phyloP scores from a whole-genome alignment of 805 yeast genomes.

The Nakazawaea ernobii region DNA sequence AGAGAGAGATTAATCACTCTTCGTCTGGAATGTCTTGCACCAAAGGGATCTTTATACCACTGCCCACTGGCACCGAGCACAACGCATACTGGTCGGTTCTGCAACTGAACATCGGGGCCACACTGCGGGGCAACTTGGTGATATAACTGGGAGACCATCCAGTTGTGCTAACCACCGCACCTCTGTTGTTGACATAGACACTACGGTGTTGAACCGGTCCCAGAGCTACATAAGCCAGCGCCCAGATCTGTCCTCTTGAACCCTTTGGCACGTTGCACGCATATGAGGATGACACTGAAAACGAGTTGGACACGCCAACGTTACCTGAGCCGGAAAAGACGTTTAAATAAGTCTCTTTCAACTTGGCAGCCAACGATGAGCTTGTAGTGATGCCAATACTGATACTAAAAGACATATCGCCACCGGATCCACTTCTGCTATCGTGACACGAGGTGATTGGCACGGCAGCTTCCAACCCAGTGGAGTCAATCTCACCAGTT shows the following conservation, averaged over 20 bases:
- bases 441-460: conserved; percentile 11
- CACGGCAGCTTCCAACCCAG: background rate
- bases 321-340: background rate
- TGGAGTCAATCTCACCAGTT: background rate
- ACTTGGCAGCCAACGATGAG: background rate
- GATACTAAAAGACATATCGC: conserved; percentile 1
- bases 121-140: conserved; percentile 3
- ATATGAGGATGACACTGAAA: background rate
- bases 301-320: conserved; percentile 1
- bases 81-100: conserved; percentile 5
- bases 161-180: background rate
- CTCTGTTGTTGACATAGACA: background rate
- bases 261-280: conserved; percentile 9
- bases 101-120: conserved; percentile 10
- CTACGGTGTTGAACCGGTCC: conserved; percentile 4
- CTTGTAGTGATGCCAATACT: background rate
- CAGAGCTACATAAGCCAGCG: conserved; percentile 7
- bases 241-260: conserved; percentile 11
- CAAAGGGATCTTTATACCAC: no score
- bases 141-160: conserved; percentile 2
- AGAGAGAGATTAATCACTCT: no score
- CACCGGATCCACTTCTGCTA: conserved; percentile 7
- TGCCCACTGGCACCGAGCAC: conserved; percentile 5
- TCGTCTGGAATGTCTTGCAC: no score
- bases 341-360: conserved; percentile 3